Evolutionary conservation across 257 asterid species (phyloP).

Genomic region (Fraxinus cuspidata): DNA sequence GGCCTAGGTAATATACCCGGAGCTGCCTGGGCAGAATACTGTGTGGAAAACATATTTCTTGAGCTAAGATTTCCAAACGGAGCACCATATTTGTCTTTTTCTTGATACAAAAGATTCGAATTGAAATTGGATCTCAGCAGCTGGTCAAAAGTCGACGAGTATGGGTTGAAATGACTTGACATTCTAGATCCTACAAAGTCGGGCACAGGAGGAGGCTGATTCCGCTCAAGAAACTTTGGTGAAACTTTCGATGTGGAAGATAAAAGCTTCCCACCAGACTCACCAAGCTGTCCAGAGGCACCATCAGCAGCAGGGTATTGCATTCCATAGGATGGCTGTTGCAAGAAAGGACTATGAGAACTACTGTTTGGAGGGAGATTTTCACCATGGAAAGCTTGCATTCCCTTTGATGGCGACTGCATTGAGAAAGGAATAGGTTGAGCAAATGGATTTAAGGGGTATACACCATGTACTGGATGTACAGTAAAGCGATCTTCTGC

Average conservation of each 20-base stretch:
- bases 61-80: slow-evolving; percentile 41
- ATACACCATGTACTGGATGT: slow-evolving; percentile 33
- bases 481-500: slow-evolving; percentile 39
- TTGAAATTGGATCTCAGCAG: slow-evolving; percentile 53
- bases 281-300: slow-evolving; percentile 36
- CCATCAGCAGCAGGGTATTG: slow-evolving; percentile 38
- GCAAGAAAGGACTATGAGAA: slow-evolving; percentile 38
- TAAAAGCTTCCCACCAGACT: slow-evolving; percentile 38
- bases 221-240: slow-evolving; percentile 48
- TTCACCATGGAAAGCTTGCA: slow-evolving; percentile 41
- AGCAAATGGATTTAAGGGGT: slow-evolving; percentile 35
- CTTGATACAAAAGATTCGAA: slow-evolving; percentile 46
- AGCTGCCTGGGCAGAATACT: slow-evolving; percentile 43
- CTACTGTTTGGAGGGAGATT: slow-evolving; percentile 42
- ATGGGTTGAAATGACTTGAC: slow-evolving; percentile 62
- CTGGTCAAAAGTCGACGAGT: slow-evolving; percentile 67
- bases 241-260: slow-evolving; percentile 46
- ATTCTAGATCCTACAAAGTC: slow-evolving; percentile 51
- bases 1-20: slow-evolving; percentile 39
- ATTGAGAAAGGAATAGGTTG: slow-evolving; percentile 36
- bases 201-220: slow-evolving; percentile 39
- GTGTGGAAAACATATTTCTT: slow-evolving; percentile 32
- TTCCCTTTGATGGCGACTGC: slow-evolving; percentile 42
- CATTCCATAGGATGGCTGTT: slow-evolving; percentile 41
- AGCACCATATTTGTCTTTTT: slow-evolving; percentile 43